phyloP scores from a whole-genome alignment of 2,329 filamentous ascomycete genomes.

The Raffaelea albimanens region DNA sequence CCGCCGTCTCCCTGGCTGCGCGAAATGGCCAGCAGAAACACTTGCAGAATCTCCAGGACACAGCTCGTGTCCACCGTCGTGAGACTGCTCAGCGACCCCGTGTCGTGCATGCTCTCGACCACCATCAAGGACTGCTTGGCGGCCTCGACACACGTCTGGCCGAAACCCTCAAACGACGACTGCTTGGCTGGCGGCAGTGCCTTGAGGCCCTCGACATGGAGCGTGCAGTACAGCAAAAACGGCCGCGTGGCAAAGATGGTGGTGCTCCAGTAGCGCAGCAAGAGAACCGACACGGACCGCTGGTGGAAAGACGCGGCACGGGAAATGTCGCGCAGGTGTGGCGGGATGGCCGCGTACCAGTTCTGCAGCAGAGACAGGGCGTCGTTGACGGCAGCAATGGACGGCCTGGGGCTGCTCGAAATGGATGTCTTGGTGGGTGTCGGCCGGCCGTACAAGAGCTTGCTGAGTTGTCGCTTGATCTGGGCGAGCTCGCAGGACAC shows the following conservation, averaged over 20 bases:
- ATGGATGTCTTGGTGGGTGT: neutral
- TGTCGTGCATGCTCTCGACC: slow-evolving; percentile 13
- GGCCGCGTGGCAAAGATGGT: slow-evolving; percentile 23
- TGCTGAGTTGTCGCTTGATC: slow-evolving; percentile 14
- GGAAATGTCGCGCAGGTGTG: slow-evolving; percentile 15
- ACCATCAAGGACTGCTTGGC: slow-evolving; percentile 13
- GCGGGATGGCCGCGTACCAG: slow-evolving; percentile 16
- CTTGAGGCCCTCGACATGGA: slow-evolving; percentile 7
- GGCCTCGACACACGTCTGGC: slow-evolving; percentile 15
- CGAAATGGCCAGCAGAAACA: slow-evolving; percentile 15
- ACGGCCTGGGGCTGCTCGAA: slow-evolving; percentile 1
- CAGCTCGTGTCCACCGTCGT: slow-evolving; percentile 15
- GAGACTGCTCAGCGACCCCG: slow-evolving; percentile 15
- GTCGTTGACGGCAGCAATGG: slow-evolving; percentile 12
- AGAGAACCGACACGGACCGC: slow-evolving; percentile 17
- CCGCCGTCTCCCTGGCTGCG: no score
- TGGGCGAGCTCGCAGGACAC: slow-evolving; percentile 16
- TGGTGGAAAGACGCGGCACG: slow-evolving; percentile 15
- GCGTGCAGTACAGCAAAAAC: slow-evolving; percentile 16
- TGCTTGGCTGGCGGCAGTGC: slow-evolving; percentile 12
- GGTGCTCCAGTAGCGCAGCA: slow-evolving; percentile 16
- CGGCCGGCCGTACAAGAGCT: slow-evolving; percentile 11
- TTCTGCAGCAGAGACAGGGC: slow-evolving; percentile 10
- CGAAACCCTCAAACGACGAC: slow-evolving; percentile 14
- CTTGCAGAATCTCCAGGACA: slow-evolving; percentile 17